Conservation (phyloP, 257 asterid genomes). For the Nicotiana sylvestris region DNA sequence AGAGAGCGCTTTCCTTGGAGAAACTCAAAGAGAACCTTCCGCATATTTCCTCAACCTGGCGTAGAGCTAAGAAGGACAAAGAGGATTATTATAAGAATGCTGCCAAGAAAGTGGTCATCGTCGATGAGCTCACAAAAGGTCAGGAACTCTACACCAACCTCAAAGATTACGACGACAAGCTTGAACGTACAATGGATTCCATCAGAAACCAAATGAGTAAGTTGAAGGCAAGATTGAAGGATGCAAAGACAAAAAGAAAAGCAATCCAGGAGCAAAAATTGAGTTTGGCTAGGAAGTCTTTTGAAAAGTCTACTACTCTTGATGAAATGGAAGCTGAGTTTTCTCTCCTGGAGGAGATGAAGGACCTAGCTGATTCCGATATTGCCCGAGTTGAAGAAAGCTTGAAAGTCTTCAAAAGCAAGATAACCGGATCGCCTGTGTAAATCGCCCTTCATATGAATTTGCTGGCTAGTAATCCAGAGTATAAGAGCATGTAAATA, state of each 20-base stretch:
- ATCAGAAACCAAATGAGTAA: background rate
- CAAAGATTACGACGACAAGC: background rate
- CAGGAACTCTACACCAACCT: background rate
- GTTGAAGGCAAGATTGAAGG: constrained; percentile 10
- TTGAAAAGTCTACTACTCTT: background rate
- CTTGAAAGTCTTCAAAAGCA: background rate
- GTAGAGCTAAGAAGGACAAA: background rate
- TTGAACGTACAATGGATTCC: background rate
- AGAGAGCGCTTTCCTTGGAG: background rate
- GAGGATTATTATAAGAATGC: constrained; percentile 9
- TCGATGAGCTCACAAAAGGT: constrained; percentile 4
- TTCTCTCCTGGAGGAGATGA: background rate
- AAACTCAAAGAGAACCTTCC: constrained; percentile 8
- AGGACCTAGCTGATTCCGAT: background rate
- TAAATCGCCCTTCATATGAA: background rate
- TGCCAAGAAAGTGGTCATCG: constrained; percentile 8
- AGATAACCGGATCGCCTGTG: background rate
- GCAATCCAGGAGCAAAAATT: constrained; percentile 10
- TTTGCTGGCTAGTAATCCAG: background rate
- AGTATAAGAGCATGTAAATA: background rate
- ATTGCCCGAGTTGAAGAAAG: background rate
- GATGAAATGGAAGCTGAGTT: constrained; percentile 7
- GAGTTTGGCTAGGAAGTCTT: constrained; percentile 4
- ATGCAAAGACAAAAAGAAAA: constrained; percentile 4
- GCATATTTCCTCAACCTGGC: background rate